These are phyloP conservation scores for Cicer pinnatifidum DNA, from an alignment of 306 rosid genomes.

Conservation along the genomic window DNA sequence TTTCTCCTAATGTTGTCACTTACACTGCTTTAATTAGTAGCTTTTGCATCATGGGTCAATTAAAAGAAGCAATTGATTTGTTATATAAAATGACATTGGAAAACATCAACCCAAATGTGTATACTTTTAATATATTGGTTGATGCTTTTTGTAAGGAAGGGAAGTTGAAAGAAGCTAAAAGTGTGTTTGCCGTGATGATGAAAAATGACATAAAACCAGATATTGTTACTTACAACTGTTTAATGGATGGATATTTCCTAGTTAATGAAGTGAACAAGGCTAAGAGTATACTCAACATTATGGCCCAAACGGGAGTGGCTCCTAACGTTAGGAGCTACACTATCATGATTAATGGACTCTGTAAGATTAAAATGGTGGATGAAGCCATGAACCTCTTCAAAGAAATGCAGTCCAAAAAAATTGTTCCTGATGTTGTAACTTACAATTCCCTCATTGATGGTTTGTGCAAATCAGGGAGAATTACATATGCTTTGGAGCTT, in stretches of 20 bases:
- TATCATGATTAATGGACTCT: background rate
- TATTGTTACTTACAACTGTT: background rate
- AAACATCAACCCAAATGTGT: background rate
- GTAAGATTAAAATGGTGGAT: background rate
- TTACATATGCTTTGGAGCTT: background rate
- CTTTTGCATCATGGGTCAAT: background rate
- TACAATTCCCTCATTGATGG: background rate
- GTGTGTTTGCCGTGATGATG: background rate
- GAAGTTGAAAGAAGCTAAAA: background rate
- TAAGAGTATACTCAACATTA: background rate
- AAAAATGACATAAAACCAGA: background rate
- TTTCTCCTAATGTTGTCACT: background rate
- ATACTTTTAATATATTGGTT: background rate
- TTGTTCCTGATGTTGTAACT: background rate
- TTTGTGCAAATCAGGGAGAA: slow-evolving; percentile 1
- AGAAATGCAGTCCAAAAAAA: background rate
- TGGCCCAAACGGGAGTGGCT: background rate
- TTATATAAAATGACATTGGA: background rate
- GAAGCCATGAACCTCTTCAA: slow-evolving; percentile 1
- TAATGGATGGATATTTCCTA: background rate
- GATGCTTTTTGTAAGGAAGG: background rate
- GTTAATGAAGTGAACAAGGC: background rate
- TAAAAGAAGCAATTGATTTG: background rate
- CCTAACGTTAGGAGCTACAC: background rate
- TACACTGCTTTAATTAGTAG: background rate